Conservation (phyloP, 345 rosid species). For the Eucalyptus fibrosa region DNA sequence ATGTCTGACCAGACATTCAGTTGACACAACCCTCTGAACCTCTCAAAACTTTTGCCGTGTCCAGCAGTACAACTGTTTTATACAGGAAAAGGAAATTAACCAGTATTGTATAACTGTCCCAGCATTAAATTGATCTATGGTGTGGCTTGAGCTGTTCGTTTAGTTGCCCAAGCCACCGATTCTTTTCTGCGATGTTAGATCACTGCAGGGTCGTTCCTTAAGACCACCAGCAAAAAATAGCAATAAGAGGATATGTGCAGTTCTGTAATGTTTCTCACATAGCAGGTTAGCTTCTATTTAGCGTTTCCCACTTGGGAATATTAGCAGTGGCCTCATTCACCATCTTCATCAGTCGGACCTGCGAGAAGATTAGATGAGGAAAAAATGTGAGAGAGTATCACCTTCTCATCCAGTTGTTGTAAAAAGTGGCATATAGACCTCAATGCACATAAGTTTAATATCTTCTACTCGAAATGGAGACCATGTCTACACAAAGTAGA, state of each 20-base stretch:
- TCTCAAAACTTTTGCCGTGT: neutral
- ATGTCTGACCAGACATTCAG: neutral
- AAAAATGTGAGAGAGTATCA: neutral
- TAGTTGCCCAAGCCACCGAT: neutral
- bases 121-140: neutral
- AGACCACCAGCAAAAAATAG: neutral
- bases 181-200: neutral
- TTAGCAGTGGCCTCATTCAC: conserved; percentile 67
- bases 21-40: neutral
- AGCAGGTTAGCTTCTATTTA: conserved; percentile 9
- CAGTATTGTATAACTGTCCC: neutral
- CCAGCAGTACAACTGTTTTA: neutral
- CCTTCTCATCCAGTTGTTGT: neutral
- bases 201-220: neutral
- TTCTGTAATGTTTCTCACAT: neutral
- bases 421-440: neutral
- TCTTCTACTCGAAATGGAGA: neutral
- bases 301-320: conserved; percentile 46
- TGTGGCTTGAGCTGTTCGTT: neutral
- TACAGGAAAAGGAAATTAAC: neutral
- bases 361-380: neutral
- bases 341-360: conserved; percentile 59
- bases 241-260: neutral
- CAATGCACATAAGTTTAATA: neutral
- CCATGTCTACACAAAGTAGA: neutral